Conservation (phyloP, 768 basidiomycete species). For the Rhizopogon rudus region DNA sequence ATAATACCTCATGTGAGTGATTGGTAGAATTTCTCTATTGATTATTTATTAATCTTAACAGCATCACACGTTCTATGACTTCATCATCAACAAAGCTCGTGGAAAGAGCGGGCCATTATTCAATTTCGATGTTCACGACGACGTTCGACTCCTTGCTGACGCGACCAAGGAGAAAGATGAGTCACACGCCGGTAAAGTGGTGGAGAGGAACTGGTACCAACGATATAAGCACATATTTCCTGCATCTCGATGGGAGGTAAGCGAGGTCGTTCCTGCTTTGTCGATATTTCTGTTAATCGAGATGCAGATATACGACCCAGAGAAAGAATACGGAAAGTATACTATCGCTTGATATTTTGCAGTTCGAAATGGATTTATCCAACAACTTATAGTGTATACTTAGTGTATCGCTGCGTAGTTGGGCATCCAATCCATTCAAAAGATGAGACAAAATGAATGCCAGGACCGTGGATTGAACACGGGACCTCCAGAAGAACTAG, state of each 20-base stretch:
- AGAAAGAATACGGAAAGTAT: constrained; percentile 91
- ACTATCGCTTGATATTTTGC: constrained; percentile 51
- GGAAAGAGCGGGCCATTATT: constrained; percentile 98
- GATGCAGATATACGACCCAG: constrained; percentile 81
- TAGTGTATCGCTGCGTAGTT: not conserved
- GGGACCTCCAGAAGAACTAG: constrained; percentile 34
- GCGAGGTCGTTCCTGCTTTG: constrained; percentile 17
- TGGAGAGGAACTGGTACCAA: constrained; percentile 93
- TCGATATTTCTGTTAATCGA: constrained; percentile 1
- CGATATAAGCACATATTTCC: constrained; percentile 98
- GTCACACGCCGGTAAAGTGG: constrained; percentile 97
- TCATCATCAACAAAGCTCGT: constrained; percentile 96
- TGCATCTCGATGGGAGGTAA: constrained; percentile 91
- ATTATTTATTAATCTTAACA: constrained; percentile 26
- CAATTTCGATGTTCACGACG: constrained; percentile 99
- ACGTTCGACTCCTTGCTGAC: constrained; percentile 90
- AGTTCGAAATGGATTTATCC: not conserved
- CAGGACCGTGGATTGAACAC: constrained; percentile 41
- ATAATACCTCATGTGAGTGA: constrained; percentile 88
- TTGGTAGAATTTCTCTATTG: not conserved
- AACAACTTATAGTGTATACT: not conserved
- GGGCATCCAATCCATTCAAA: not conserved
- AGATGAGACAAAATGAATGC: constrained; percentile 20
- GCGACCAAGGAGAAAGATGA: constrained; percentile 98
- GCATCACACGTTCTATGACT: constrained; percentile 99